Evolutionary conservation across 768 basidiomycete species (phyloP), one percentile per base, ranked within the genome.

Genomic region (Paxillus involutus): DNA sequence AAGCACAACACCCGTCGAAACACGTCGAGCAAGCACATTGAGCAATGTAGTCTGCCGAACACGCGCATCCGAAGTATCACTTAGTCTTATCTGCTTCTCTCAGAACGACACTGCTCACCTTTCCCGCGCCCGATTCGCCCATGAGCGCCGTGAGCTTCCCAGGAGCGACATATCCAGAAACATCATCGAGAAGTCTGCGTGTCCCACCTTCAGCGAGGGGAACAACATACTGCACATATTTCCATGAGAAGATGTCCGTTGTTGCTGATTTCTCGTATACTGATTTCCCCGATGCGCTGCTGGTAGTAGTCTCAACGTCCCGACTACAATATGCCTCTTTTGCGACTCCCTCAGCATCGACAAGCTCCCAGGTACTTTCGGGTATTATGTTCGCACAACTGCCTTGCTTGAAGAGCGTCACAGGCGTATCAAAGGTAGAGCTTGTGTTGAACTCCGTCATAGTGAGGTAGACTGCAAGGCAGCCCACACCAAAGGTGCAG

Each of bases 191-290:
- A 0, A 81, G 64, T 30, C 63, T 71, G 19, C 80, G 73, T 30
- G 83, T 75, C 1, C 53, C 49, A 11, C 66, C 68, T 35, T 63
- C 63, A 0, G 58, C 45, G 43, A 70, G 61, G 2, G 80, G 77
- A 2, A 93, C 84, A 44, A 77, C 78, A 67, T 94, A 94, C 52
- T 76, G 73, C 45, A 92, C 60, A 54, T 84, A 73, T 47, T 83
- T 78, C 90, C 91, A 95, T 1, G 91, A 89, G 71, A 95, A 94
- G 3, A 85, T 73, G 55, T 86, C 77, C n/a, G 65, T 71, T 72
- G 3, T 29, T n/a, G 2, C 44, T 16, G 37, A 17, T 8, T 19
- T 40, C 56, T 75, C 78, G 56, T 68, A 71, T 59, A 70, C 67
- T 56, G 67, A 66, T 43, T 73, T 61, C 47, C 70, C 14, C 29